Percentiles rank a stretch among this genome's conserved stretches.
Evolutionary conservation across 2,329 filamentous ascomycete genomes (phyloP).

Genomic region (Beauveria brongniartii): DNA sequence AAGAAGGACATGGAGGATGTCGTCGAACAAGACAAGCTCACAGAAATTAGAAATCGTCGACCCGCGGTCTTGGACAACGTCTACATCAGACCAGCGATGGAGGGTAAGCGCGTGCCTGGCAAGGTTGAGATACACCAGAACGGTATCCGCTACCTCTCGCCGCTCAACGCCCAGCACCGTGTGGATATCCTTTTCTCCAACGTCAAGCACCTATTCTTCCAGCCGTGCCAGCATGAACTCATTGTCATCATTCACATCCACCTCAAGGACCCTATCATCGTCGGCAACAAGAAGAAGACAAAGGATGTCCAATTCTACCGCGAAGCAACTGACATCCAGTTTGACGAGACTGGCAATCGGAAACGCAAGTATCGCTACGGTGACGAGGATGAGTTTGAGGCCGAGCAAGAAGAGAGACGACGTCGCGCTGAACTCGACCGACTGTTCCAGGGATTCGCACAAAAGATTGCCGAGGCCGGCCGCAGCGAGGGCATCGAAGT

Average conservation of each 20-base stretch:
- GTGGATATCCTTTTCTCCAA: conserved; percentile 97
- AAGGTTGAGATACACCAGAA: conserved; percentile 98
- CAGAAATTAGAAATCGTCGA: conserved; percentile 89
- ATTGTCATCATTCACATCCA: conserved; percentile 98
- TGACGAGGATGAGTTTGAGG: conserved; percentile 97
- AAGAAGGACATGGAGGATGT: conserved; percentile 99
- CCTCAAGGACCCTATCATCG: conserved; percentile 94
- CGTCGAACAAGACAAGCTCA: conserved; percentile 94
- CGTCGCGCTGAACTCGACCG: conserved; percentile 87
- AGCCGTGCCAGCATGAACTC: conserved; percentile 90
- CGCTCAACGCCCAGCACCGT: conserved; percentile 68
- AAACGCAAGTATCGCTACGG: conserved; percentile 97
- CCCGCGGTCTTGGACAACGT: conserved; percentile 88
- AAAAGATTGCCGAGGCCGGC: conserved; percentile 94
- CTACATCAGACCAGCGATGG: conserved; percentile 89
- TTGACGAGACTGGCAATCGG: conserved; percentile 96
- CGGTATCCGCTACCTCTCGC: conserved; percentile 88
- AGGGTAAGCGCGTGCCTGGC: conserved; percentile 92
- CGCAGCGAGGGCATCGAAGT: conserved; percentile 86
- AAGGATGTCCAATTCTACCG: conserved; percentile 98
- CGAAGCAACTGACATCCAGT: conserved; percentile 96
- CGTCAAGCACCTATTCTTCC: conserved; percentile 97
- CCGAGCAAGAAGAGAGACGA: conserved; percentile 92
- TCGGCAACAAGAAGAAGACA: conserved; percentile 96
- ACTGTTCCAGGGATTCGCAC: conserved; percentile 90